Evolutionary conservation across 768 basidiomycete genomes (phyloP).

Genomic region (Lyophyllum semitale): DNA sequence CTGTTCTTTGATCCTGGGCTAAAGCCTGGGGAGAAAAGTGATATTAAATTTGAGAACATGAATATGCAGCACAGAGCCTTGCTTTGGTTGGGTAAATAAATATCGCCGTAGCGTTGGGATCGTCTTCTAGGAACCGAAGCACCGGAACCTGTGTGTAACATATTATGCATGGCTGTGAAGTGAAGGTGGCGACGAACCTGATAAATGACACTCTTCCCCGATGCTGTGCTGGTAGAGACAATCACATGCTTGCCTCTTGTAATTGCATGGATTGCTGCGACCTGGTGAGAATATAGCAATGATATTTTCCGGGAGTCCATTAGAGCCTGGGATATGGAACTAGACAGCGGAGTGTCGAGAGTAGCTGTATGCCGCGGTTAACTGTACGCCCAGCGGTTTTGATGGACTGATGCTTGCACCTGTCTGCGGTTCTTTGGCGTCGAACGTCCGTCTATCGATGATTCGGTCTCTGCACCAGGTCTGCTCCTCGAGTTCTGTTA

Average conservation of each 20-base stretch:
- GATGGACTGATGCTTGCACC: slow-evolving; percentile 31
- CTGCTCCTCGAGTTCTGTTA: slow-evolving; percentile 58
- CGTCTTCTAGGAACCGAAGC: slow-evolving; percentile 62
- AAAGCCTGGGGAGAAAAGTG: slow-evolving; percentile 58
- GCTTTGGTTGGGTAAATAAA: slow-evolving; percentile 92
- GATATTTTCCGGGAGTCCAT: slow-evolving; percentile 58
- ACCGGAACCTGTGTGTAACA: slow-evolving; percentile 59
- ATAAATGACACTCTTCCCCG: slow-evolving; percentile 87
- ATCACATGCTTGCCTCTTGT: slow-evolving; percentile 67
- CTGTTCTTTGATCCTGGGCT: slow-evolving; percentile 82
- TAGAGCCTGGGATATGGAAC: slow-evolving; percentile 56
- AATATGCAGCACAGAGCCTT: background rate
- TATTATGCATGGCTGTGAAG: background rate
- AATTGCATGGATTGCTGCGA: slow-evolving; percentile 68
- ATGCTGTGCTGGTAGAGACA: slow-evolving; percentile 88
- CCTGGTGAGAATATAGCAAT: slow-evolving; percentile 71
- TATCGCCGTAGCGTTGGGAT: slow-evolving; percentile 66
- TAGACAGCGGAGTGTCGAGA: slow-evolving; percentile 61
- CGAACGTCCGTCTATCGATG: slow-evolving; percentile 51
- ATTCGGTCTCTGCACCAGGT: slow-evolving; percentile 77
- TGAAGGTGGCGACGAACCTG: slow-evolving; percentile 47
- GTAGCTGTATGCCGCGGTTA: slow-evolving; percentile 30
- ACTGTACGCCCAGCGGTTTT: background rate
- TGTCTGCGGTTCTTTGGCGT: slow-evolving; percentile 49
- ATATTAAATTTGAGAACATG: background rate